Base-by-base conservation (phyloP, 108 stramenopile genomes). In the Epithemia pelagica region DNA sequence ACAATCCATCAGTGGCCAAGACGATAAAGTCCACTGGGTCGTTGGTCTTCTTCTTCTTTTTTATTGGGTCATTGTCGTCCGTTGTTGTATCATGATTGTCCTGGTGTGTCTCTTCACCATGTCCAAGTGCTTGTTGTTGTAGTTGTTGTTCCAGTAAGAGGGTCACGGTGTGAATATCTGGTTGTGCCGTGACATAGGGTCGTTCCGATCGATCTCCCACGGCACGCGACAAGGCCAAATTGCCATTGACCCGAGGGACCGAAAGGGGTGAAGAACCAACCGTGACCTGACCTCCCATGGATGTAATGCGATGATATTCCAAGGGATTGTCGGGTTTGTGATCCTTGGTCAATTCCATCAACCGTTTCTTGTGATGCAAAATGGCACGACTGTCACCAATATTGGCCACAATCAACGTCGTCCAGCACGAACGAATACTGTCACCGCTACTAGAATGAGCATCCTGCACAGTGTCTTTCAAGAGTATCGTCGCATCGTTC, bases 381-480 rank as follows among this genome's bases (percentile, higher is more conserved):
- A 98, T 79, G 23, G 92, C 96, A 52, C 96, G 90, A 30, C 95
- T 96, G 71, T 98, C 97, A 1, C 99, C 99, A 22, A 97, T 87
- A 69, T 98, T 99, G 21, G 97, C 99, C 51, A 89, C 80, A 28
- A 93, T 51, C 0, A 99, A 69, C 10, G 94, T 89, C 15, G 15
- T 10, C 37, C 10, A 46, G 15, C 10, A 5, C 5, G 37, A 46
- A 46, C 10, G 15, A 46, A 15, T 15, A 15, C 37, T 15, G 5
- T 46, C 37, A 10, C 10, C 10, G 37, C 15, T 5, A 15, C 37
- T 15, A 5, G 37, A 46, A 15, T 10, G 10, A 15, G 5, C 15
- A 15, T 46, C 5, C 37, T 5, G 10, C 5, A 46, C 37, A 46
- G 37, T 15, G 10, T 15, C 37, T 15, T 46, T 15, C 5, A 46